These are phyloP conservation scores for Xylaria multiplex DNA, from an alignment of 2,329 filamentous ascomycete genomes.

Conservation along the genomic window DNA sequence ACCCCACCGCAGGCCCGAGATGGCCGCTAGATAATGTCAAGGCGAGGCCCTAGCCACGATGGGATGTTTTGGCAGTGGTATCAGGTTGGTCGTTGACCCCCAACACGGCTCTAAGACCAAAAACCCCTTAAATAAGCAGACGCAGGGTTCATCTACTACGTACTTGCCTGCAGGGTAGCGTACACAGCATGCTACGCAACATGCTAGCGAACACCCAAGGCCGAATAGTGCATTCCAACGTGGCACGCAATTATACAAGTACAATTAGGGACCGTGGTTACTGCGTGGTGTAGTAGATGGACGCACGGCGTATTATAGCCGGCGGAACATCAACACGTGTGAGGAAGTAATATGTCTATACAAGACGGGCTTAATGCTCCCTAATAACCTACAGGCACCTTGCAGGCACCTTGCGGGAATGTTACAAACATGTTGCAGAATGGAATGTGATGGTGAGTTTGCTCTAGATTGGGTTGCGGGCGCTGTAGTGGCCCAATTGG, in stretches of 20 bases:
- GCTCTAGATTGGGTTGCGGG: slow-evolving; percentile 17
- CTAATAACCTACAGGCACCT: too few species aligned
- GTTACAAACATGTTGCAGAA: slow-evolving; percentile 19
- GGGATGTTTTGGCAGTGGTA: background rate
- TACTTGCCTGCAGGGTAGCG: background rate
- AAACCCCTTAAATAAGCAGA: slow-evolving; percentile 28
- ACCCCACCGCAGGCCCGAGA: slow-evolving; percentile 13
- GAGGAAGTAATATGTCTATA: slow-evolving; percentile 26
- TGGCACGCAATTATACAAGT: slow-evolving; percentile 18
- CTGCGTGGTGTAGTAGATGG: background rate
- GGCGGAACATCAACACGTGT: slow-evolving; percentile 34
- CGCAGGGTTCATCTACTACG: slow-evolving; percentile 9
- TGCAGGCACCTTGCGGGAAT: too few species aligned
- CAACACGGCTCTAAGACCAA: background rate
- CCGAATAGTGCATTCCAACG: slow-evolving; percentile 32
- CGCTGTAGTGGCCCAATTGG: slow-evolving; percentile 18
- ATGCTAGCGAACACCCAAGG: slow-evolving; percentile 19
- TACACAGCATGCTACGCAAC: background rate
- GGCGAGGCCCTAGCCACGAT: background rate
- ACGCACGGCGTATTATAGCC: slow-evolving; percentile 28
- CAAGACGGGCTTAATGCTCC: background rate
- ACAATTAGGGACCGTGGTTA: slow-evolving; percentile 9
- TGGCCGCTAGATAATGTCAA: background rate
- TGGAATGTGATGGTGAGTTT: slow-evolving; percentile 27
- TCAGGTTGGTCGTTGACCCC: background rate